phyloP scores from a whole-genome alignment of 2,329 filamentous ascomycete genomes.

The Fulvia fulva region DNA sequence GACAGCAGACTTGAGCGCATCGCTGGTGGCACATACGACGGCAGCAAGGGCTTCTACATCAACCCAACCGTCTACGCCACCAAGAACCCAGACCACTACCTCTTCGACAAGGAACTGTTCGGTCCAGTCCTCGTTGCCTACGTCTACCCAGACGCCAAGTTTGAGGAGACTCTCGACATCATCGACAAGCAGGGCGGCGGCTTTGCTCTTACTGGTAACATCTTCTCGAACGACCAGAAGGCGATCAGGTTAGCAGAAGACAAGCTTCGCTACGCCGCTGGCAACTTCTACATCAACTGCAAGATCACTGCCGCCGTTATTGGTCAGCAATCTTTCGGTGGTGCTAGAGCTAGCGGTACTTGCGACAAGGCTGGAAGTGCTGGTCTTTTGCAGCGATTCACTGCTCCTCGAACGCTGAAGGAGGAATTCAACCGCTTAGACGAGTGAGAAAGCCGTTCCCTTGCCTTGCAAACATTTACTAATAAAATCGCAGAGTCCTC shows the following conservation, averaged over 20 bases:
- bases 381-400: slow-evolving; percentile 48
- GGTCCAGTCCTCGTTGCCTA: slow-evolving; percentile 70
- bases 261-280: slow-evolving; percentile 64
- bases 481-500: no score
- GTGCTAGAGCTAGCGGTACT: slow-evolving; percentile 51
- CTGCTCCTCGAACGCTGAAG: slow-evolving; percentile 54
- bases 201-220: slow-evolving; percentile 71
- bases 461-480: no score
- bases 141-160: slow-evolving; percentile 64
- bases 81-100: slow-evolving; percentile 65
- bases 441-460: slow-evolving; percentile 44
- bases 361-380: slow-evolving; percentile 55
- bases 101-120: slow-evolving; percentile 75
- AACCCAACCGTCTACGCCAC: slow-evolving; percentile 76
- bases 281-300: slow-evolving; percentile 82
- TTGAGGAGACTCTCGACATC: slow-evolving; percentile 51
- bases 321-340: slow-evolving; percentile 40
- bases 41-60: slow-evolving; percentile 74
- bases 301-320: slow-evolving; percentile 57
- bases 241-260: slow-evolving; percentile 66
- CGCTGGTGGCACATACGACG: slow-evolving; percentile 71
- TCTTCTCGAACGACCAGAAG: slow-evolving; percentile 67
- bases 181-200: slow-evolving; percentile 64
- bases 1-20: slow-evolving; percentile 69
- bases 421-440: slow-evolving; percentile 50